phyloP scores from a whole-genome alignment of 2,329 filamentous ascomycete species.

The Colletotrichum liriopes region DNA sequence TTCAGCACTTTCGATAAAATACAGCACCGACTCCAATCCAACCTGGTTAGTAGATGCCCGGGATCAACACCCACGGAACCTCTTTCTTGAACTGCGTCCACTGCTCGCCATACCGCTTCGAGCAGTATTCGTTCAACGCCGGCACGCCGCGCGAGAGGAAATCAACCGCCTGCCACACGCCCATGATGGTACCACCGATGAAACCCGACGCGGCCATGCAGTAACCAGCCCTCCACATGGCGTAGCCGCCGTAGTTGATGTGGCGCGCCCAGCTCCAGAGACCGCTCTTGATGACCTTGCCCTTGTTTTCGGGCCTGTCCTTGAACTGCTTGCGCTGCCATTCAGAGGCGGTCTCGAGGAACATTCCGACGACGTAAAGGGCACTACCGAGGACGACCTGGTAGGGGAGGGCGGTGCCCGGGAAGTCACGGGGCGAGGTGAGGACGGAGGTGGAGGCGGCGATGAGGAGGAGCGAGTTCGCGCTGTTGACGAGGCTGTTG shows the following conservation, averaged over 20 bases:
- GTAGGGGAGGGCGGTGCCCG: slow-evolving; percentile 45
- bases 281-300: slow-evolving; percentile 56
- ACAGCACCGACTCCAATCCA: too few species aligned
- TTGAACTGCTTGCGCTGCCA: slow-evolving; percentile 66
- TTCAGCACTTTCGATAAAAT: neutral
- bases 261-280: slow-evolving; percentile 59
- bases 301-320: slow-evolving; percentile 53
- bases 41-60: slow-evolving; percentile 53
- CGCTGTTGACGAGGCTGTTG: slow-evolving; percentile 70
- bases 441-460: slow-evolving; percentile 61
- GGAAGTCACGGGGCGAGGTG: slow-evolving; percentile 44
- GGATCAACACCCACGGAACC: slow-evolving; percentile 55
- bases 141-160: slow-evolving; percentile 51
- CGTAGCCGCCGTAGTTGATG: slow-evolving; percentile 59
- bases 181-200: slow-evolving; percentile 52
- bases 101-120: slow-evolving; percentile 54
- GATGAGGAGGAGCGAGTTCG: slow-evolving; percentile 70
- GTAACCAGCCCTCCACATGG: slow-evolving; percentile 53
- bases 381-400: slow-evolving; percentile 62
- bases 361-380: slow-evolving; percentile 67
- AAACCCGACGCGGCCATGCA: slow-evolving; percentile 55
- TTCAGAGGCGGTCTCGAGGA: slow-evolving; percentile 70
- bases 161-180: slow-evolving; percentile 49
- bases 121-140: slow-evolving; percentile 57
- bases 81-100: slow-evolving; percentile 57